These are phyloP conservation scores for Hypericum perforatum DNA, from an alignment of 345 rosid species.

Conservation along the genomic window DNA sequence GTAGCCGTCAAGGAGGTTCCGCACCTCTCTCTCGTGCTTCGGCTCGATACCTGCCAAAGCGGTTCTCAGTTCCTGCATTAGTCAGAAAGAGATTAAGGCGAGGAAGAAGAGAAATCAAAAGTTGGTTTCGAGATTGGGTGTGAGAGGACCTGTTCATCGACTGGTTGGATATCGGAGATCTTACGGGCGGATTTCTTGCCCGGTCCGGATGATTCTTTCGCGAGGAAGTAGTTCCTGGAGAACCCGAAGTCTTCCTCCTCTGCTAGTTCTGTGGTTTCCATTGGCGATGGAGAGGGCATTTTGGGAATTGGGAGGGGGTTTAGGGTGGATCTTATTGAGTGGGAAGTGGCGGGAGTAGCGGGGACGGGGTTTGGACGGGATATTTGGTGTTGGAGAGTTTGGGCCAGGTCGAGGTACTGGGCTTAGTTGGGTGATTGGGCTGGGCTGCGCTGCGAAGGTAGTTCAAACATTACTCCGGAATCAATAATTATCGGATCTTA, in stretches of 20 bases:
- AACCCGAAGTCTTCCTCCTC: constrained; percentile 77
- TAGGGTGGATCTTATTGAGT: no score
- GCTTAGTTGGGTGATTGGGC: no score
- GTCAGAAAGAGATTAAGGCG: not conserved
- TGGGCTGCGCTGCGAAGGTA: no score
- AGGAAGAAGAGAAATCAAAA: not conserved
- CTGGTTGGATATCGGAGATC: constrained; percentile 58
- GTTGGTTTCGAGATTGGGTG: not conserved
- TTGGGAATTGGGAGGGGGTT: no score
- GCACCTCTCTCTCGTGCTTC: constrained; percentile 56
- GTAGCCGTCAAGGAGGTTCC: constrained; percentile 42
- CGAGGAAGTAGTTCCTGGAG: constrained; percentile 82
- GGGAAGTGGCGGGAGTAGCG: no score
- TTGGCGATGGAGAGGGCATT: not conserved
- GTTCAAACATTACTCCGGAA: no score
- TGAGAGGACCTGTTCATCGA: constrained; percentile 67
- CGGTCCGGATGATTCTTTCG: constrained; percentile 59
- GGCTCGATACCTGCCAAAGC: constrained; percentile 41
- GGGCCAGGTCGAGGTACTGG: no score
- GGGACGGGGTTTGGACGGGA: no score
- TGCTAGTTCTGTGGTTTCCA: constrained; percentile 30
- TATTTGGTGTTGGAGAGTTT: no score
- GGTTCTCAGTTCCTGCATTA: constrained; percentile 55
- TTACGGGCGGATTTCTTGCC: constrained; percentile 52
- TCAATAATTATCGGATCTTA: no score